Evolutionary conservation across 441 rosid genomes (phyloP).

Genomic region (Manihot esculenta): DNA sequence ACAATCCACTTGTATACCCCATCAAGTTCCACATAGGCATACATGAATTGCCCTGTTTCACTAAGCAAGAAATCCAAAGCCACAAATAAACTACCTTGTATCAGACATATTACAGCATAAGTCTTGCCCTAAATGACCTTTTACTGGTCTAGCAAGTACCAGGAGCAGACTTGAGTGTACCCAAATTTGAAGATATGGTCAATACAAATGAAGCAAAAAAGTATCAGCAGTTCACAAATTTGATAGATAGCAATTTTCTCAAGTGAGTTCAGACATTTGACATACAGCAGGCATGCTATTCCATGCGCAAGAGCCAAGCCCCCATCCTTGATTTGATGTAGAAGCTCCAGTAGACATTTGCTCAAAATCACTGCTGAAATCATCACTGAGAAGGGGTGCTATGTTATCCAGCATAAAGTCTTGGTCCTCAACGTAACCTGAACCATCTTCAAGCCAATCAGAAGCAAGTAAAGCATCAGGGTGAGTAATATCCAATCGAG

Average conservation of each 20-base stretch:
- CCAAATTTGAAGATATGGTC: slow-evolving; percentile 28
- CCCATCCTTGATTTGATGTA: slow-evolving; percentile 56
- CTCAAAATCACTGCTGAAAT: slow-evolving; percentile 57
- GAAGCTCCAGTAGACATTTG: slow-evolving; percentile 52
- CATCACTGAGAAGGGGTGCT: slow-evolving; percentile 71
- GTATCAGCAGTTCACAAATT: slow-evolving; percentile 24
- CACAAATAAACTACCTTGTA: slow-evolving; percentile 32
- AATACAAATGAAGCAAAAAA: slow-evolving; percentile 26
- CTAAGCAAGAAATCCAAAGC: slow-evolving; percentile 22
- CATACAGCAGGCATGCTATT: slow-evolving; percentile 82
- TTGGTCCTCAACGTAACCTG: slow-evolving; percentile 54
- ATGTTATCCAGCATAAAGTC: slow-evolving; percentile 55
- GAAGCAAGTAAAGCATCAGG: slow-evolving; percentile 74
- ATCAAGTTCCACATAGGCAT: slow-evolving; percentile 23
- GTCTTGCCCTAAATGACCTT: slow-evolving; percentile 25
- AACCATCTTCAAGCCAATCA: slow-evolving; percentile 70
- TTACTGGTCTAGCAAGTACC: slow-evolving; percentile 23
- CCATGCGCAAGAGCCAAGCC: slow-evolving; percentile 71
- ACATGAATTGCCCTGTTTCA: slow-evolving; percentile 22
- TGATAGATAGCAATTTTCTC: slow-evolving; percentile 26
- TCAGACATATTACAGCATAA: slow-evolving; percentile 21
- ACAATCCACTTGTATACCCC: slow-evolving; percentile 24
- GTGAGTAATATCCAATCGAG: slow-evolving; percentile 36
- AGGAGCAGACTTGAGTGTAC: slow-evolving; percentile 13
- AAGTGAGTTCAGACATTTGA: slow-evolving; percentile 72